These are phyloP conservation scores for Gossypioides kirkii DNA, from an alignment of 345 rosid species.

Conservation along the genomic window DNA sequence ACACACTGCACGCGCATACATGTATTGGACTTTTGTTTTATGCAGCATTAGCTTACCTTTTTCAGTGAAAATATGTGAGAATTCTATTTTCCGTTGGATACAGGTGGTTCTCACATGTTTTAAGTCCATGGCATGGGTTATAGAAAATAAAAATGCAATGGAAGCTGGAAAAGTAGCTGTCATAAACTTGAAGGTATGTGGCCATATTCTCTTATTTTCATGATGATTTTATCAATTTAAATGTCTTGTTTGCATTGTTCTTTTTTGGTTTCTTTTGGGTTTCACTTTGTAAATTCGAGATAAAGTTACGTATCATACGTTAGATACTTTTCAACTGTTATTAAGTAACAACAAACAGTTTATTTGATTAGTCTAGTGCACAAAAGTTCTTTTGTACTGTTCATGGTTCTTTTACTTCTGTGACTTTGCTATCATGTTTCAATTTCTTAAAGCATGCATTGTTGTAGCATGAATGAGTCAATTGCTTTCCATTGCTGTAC, in stretches of 20 bases:
- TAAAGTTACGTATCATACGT: not conserved
- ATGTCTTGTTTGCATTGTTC: not conserved
- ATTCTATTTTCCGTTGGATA: constrained; percentile 10
- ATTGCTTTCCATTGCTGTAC: constrained; percentile 7
- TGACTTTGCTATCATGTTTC: not conserved
- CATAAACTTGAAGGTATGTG: constrained; percentile 52
- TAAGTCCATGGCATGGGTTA: constrained; percentile 66
- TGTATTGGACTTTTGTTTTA: not conserved
- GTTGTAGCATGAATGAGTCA: not conserved
- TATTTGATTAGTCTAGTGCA: not conserved
- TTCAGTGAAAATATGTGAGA: not conserved
- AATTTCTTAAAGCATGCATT: not conserved
- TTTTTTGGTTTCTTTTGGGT: not conserved
- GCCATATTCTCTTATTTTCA: not conserved
- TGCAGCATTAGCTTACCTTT: not conserved
- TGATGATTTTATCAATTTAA: not conserved
- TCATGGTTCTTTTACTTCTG: not conserved
- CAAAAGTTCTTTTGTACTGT: not conserved
- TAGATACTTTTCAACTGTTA: not conserved
- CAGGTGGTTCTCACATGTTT: constrained; percentile 64
- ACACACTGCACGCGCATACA: too few species aligned
- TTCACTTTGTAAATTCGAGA: constrained; percentile 2
- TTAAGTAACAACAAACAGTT: not conserved
- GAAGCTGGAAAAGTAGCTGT: constrained; percentile 47
- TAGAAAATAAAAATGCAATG: constrained; percentile 45